Base-by-base conservation (phyloP, 2,329 filamentous ascomycete genomes). In the Aspergillus latus region DNA sequence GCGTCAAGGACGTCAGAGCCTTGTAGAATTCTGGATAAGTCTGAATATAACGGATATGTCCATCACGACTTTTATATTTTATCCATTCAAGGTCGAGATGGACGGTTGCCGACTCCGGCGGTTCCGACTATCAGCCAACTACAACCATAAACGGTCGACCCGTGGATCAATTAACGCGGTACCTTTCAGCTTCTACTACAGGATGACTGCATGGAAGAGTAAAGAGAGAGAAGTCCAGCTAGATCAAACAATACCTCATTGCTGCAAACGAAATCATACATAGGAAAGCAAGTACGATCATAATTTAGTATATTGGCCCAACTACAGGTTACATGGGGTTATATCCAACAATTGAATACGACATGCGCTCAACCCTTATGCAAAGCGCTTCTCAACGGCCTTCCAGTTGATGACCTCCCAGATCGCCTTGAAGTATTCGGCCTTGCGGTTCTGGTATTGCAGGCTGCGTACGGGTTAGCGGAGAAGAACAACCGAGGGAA, bases 371-470 rank as follows among this genome's bases (percentile, higher is more conserved):
- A 34, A 29, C 2, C n/a, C 26, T 73, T 80, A 82, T 67, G 80
- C 75, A 70, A 90, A 91, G 63, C 90, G 85, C 81, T 87, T 85
- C 74, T 89, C 87, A 44, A 91, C 92, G 32, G 88, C 85, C 84
- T 92, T 91, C 92, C 92, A 97, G 86, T 96, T 96, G 75, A 96
- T 81, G 49, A 96, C 92, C 66, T 96, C 90, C 92, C 92, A 96
- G 73, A 96, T 88, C 57, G 90, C 90, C 68, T 84, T 84, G 77
- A 96, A 96, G 82, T 96, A 96, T 80, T 96, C 92, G 56, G 88
- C 92, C 86, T 96, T 96, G 76, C 91, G 88, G 83, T 96, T 96
- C 85, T 96, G 84, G 80, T 96, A 96, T 80, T 96, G 90, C 60
- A 96, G 82, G 79, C 82, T 84, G 62, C 59, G 64, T 57, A 49